These are phyloP conservation scores for Musa itinerans DNA, from an alignment of 176 grass and related monocot genomes.

Conservation along the genomic window DNA sequence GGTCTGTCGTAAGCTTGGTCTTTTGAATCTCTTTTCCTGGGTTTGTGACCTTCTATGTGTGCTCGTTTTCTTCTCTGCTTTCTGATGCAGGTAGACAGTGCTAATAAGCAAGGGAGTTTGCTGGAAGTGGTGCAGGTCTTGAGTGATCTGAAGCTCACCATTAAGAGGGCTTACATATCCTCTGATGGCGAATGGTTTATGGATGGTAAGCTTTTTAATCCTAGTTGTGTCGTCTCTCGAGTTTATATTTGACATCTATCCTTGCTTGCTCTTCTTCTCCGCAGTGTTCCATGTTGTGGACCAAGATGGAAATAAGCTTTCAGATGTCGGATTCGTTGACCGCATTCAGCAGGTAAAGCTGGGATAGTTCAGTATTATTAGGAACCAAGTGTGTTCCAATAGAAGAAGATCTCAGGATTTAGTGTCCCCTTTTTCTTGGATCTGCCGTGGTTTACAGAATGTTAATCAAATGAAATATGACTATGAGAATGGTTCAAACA, in stretches of 20 bases:
- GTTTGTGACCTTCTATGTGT: neutral
- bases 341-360: slow-evolving; percentile 60
- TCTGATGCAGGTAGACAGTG: slow-evolving; percentile 75
- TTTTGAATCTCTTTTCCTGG: neutral
- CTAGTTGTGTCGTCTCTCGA: neutral
- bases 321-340: slow-evolving; percentile 58
- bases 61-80: slow-evolving; percentile 7
- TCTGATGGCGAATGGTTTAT: slow-evolving; percentile 99
- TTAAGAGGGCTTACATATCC: slow-evolving; percentile 88
- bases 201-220: slow-evolving; percentile 51
- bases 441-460: neutral
- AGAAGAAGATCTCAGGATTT: neutral
- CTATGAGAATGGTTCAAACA: too few relatives aligned
- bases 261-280: slow-evolving; percentile 5
- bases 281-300: slow-evolving; percentile 98
- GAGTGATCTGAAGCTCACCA: slow-evolving; percentile 84
- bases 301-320: slow-evolving; percentile 78
- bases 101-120: slow-evolving; percentile 87
- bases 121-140: slow-evolving; percentile 92
- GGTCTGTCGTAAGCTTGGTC: neutral
- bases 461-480: neutral
- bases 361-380: neutral
- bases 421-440: neutral
- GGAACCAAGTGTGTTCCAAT: too few relatives aligned
- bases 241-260: neutral